phyloP scores from a whole-genome alignment of 2,329 filamentous ascomycete species.

The Amphichorda felina region DNA sequence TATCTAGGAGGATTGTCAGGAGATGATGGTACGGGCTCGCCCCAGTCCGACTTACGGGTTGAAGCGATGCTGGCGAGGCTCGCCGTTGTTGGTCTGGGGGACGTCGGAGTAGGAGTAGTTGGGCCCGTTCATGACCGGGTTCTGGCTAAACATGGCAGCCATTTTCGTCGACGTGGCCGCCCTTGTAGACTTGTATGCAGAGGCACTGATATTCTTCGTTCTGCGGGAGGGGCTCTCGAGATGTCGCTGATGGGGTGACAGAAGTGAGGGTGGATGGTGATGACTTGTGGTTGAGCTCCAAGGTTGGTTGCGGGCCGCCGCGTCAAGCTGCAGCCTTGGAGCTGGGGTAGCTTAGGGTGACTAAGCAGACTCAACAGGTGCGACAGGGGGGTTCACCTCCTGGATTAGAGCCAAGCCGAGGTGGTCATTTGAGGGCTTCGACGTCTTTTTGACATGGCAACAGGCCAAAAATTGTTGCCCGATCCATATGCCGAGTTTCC shows the following conservation, averaged over 20 bases:
- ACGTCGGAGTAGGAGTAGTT: constrained; percentile 57
- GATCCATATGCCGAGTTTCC: background rate
- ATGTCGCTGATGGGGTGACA: background rate
- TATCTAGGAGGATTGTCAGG: constrained; percentile 45
- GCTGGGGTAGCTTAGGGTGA: constrained; percentile 25
- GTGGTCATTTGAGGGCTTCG: background rate
- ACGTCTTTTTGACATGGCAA: background rate
- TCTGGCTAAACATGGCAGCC: constrained; percentile 59
- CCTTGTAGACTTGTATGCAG: background rate
- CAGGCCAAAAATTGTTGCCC: background rate
- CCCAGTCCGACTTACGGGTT: constrained; percentile 89
- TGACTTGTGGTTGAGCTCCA: constrained; percentile 3
- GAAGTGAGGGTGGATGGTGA: constrained; percentile 6
- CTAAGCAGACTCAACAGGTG: constrained; percentile 19
- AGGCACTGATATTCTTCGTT: background rate
- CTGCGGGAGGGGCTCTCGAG: background rate
- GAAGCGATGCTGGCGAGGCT: constrained; percentile 67
- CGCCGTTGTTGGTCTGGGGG: constrained; percentile 39
- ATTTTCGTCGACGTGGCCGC: constrained; percentile 20
- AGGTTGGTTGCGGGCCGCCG: constrained; percentile 11
- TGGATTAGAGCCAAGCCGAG: background rate
- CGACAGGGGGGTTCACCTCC: background rate
- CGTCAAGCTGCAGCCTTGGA: constrained; percentile 41
- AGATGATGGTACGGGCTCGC: too few species aligned
- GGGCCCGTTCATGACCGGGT: constrained; percentile 55